phyloP scores from a whole-genome alignment of 2,329 filamentous ascomycete species.

The Paraphaeosphaeria minitans region DNA sequence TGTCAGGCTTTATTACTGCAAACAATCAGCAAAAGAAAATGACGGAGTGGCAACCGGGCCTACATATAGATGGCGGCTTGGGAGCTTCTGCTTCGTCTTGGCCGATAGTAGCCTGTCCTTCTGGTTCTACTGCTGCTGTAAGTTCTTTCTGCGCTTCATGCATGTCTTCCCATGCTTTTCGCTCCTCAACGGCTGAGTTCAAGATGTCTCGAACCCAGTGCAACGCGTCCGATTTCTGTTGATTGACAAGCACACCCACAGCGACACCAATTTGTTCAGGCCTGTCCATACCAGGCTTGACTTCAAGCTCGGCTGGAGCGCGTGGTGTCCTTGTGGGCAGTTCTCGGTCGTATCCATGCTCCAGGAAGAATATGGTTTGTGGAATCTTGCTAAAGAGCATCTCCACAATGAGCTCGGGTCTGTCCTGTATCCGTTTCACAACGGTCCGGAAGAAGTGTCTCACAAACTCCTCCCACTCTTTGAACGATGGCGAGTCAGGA shows the following conservation, averaged over 20 bases:
- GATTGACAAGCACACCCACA: conserved; percentile 78
- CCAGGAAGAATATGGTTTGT: conserved; percentile 81
- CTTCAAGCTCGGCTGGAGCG: conserved; percentile 80
- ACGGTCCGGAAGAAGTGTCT: conserved; percentile 83
- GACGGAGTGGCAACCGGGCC: conserved; percentile 20
- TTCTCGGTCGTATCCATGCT: conserved; percentile 87
- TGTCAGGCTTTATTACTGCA: conserved; percentile 59
- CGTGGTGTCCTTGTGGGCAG: conserved; percentile 67
- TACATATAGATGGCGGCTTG: conserved; percentile 53
- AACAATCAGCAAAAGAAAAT: conserved; percentile 28
- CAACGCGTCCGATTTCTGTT: conserved; percentile 75
- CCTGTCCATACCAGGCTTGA: conserved; percentile 71
- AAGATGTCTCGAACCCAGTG: conserved; percentile 80
- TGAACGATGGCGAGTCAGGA: conserved; percentile 67
- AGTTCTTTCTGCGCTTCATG: conserved; percentile 63
- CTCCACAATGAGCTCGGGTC: conserved; percentile 85
- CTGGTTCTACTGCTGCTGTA: conserved; percentile 34
- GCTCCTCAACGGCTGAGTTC: conserved; percentile 69
- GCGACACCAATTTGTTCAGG: conserved; percentile 76
- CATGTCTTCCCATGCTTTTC: conserved; percentile 77
- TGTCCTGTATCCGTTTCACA: conserved; percentile 81
- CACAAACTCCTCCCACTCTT: conserved; percentile 89
- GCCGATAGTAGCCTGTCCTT: conserved; percentile 37
- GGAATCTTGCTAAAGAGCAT: conserved; percentile 94
- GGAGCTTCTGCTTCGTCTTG: conserved; percentile 38